Evolutionary conservation across 257 asterid genomes (phyloP).

Genomic region (Fraxinus quadrangulata): DNA sequence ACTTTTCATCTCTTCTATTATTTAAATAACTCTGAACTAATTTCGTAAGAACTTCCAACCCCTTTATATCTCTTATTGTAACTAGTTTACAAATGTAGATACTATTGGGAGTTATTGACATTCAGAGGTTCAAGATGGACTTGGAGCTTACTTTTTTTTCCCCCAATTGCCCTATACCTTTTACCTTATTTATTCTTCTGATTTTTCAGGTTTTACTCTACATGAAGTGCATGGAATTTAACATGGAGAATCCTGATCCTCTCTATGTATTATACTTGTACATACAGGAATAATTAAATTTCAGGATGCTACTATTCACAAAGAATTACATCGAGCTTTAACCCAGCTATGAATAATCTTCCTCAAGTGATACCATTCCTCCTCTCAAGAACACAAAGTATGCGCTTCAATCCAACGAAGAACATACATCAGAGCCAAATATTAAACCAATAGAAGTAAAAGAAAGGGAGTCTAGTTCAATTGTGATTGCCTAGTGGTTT

Average conservation of each 20-base stretch:
- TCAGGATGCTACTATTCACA: not conserved
- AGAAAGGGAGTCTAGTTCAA: not conserved
- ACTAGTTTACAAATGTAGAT: not conserved
- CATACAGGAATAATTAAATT: not conserved
- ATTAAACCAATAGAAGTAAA: not conserved
- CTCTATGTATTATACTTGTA: not conserved
- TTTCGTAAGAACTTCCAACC: not conserved
- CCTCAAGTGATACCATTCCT: not conserved
- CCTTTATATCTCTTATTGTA: not conserved
- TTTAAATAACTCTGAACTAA: too few species aligned
- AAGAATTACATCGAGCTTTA: not conserved
- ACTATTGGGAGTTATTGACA: not conserved
- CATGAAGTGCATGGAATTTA: not conserved
- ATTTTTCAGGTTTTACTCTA: not conserved
- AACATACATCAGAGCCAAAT: not conserved
- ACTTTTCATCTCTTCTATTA: slow-evolving; percentile 6
- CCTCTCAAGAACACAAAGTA: not conserved
- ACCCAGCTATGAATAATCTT: not conserved
- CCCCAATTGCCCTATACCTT: not conserved
- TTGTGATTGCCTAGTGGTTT: not conserved
- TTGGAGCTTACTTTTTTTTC: not conserved
- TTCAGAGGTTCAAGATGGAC: not conserved
- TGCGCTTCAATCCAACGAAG: not conserved
- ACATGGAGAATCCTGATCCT: not conserved
- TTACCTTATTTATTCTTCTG: not conserved